Evolutionary conservation across 2,329 filamentous ascomycete genomes (phyloP).

Genomic region (Phaeophleospora eucalypticola): DNA sequence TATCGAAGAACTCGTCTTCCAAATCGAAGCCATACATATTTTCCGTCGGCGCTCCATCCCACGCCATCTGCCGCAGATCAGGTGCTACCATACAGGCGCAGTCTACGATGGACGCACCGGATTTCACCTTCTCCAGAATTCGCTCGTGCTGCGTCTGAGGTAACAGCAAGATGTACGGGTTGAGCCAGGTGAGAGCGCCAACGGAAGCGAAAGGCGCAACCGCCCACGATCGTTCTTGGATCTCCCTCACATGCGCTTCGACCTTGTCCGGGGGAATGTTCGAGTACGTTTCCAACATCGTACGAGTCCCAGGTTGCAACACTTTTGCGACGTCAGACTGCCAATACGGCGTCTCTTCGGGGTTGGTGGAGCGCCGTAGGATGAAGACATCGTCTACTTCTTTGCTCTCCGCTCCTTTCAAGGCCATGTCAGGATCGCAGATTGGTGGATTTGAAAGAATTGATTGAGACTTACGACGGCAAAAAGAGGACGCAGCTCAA

Average conservation of each 20-base stretch:
- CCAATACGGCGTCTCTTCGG: constrained; percentile 5
- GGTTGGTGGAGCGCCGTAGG: neutral
- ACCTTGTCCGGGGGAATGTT: neutral
- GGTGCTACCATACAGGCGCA: constrained; percentile 15
- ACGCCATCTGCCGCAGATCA: constrained; percentile 12
- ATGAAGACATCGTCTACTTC: neutral
- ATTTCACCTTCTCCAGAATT: constrained; percentile 9
- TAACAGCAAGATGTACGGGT: constrained; percentile 10
- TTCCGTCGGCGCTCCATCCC: constrained; percentile 11
- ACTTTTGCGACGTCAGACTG: constrained; percentile 3
- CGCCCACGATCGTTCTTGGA: neutral
- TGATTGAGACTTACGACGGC: too few relatives aligned
- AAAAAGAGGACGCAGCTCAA: too few relatives aligned
- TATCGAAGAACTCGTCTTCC: constrained; percentile 11
- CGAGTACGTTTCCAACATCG: constrained; percentile 4
- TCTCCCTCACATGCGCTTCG: constrained; percentile 3
- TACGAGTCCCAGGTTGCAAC: neutral
- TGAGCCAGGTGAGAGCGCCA: constrained; percentile 16
- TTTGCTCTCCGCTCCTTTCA: neutral
- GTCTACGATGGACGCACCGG: constrained; percentile 11
- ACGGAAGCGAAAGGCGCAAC: constrained; percentile 9
- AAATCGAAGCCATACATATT: constrained; percentile 16
- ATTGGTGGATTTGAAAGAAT: neutral
- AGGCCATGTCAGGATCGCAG: neutral
- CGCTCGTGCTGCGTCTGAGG: constrained; percentile 3